These are phyloP conservation scores for Stromatinia cepivora DNA, from an alignment of 2,329 filamentous ascomycete genomes.

Conservation along the genomic window DNA sequence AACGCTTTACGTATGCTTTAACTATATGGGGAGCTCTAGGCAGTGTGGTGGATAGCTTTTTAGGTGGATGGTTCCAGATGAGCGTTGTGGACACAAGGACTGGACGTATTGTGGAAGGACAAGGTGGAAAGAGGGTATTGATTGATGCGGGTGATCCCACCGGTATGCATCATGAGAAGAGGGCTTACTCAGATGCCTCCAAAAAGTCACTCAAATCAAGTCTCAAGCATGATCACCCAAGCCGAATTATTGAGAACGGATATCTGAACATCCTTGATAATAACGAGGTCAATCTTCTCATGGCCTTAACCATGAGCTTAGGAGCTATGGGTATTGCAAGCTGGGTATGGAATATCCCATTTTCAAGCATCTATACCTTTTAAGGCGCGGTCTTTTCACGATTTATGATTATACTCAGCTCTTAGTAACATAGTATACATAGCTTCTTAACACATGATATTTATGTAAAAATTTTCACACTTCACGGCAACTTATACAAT, in stretches of 20 bases:
- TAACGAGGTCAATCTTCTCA: constrained; percentile 91
- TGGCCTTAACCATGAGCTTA: constrained; percentile 80
- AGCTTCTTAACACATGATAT: neutral
- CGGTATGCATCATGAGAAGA: constrained; percentile 41
- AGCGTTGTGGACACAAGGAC: constrained; percentile 81
- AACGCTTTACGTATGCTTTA: constrained; percentile 53
- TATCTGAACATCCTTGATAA: constrained; percentile 78
- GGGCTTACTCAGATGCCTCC: constrained; percentile 48
- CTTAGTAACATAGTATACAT: neutral
- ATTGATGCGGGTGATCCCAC: constrained; percentile 43
- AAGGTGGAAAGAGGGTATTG: constrained; percentile 65
- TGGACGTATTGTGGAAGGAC: constrained; percentile 87
- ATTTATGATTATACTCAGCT: neutral
- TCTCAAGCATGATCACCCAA: constrained; percentile 54
- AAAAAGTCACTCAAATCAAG: constrained; percentile 53
- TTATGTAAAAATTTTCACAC: neutral
- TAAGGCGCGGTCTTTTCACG: neutral
- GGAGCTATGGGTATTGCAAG: constrained; percentile 68
- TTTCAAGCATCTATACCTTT: constrained; percentile 36
- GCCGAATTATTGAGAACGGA: constrained; percentile 61
- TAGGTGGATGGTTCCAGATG: constrained; percentile 82
- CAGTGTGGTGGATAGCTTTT: constrained; percentile 81
- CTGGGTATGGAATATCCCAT: constrained; percentile 60
- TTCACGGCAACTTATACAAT: neutral
- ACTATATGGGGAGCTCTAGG: constrained; percentile 74